A percentile compares a stretch with the other conserved stretches of the same genome.
Conservation (phyloP, 2,329 filamentous ascomycete genomes). For the Diatrype stigma region DNA sequence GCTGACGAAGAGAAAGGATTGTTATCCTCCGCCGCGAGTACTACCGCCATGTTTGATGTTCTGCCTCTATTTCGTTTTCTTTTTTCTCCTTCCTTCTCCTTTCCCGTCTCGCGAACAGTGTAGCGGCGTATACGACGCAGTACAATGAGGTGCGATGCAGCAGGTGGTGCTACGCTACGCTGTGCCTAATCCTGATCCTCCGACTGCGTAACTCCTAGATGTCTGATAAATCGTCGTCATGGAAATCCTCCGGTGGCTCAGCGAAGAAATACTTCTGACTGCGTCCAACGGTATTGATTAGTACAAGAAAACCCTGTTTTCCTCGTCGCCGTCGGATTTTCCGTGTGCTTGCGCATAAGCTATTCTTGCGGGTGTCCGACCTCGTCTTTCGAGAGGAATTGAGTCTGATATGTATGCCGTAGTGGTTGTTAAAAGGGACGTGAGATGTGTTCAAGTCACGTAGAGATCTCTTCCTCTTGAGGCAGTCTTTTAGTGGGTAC, state of each 20-base stretch:
- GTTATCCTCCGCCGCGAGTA: conserved; percentile 53
- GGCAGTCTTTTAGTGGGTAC: no score
- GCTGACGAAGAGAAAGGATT: conserved; percentile 49
- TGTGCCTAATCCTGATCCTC: conserved; percentile 17
- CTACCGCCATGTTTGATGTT: conserved; percentile 49
- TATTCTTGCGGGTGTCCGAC: no score
- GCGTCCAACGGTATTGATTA: no score
- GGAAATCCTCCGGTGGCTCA: not conserved
- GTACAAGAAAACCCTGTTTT: no score
- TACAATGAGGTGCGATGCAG: not conserved
- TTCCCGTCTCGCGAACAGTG: no score
- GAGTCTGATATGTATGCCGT: not conserved
- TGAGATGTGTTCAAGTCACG: not conserved
- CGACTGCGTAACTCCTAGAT: conserved; percentile 14
- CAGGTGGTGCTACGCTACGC: not conserved
- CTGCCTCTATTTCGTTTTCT: not conserved
- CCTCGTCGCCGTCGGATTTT: no score
- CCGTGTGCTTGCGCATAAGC: no score
- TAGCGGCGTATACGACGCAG: not conserved
- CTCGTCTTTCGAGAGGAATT: no score
- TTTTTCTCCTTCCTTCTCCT: not conserved
- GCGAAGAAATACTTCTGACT: no score
- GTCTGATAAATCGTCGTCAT: conserved; percentile 6
- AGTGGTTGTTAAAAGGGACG: not conserved
- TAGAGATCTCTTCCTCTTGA: no score